phyloP scores from a whole-genome alignment of 805 yeast species.

The Tetrapisispora pingtungensis region DNA sequence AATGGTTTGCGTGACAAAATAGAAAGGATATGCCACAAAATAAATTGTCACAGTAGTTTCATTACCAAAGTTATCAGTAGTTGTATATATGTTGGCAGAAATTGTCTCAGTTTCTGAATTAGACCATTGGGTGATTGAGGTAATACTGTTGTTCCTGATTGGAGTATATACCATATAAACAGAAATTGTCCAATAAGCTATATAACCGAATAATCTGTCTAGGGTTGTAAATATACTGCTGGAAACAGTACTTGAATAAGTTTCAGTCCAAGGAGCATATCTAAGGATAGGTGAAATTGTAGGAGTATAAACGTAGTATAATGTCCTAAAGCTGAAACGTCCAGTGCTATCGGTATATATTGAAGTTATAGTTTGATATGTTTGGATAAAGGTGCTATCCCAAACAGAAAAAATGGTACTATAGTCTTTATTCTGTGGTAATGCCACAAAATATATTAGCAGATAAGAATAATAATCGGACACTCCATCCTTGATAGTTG shows the following conservation, averaged over 20 bases:
- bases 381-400: neutral
- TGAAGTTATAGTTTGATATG: neutral
- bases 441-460: conserved; percentile 5
- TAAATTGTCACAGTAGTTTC: conserved; percentile 1
- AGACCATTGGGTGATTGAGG: neutral
- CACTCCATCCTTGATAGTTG: neutral
- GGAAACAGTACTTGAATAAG: neutral
- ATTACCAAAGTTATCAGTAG: neutral
- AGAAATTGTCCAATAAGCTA: neutral
- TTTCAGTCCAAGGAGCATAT: neutral
- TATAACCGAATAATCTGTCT: neutral
- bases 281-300: neutral
- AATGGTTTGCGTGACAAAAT: neutral
- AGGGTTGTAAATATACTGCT: neutral
- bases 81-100: neutral
- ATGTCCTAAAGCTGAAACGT: neutral
- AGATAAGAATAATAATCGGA: neutral
- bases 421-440: neutral
- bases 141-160: too few relatives aligned
- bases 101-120: neutral
- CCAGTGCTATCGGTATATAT: neutral
- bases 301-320: neutral
- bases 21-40: neutral
- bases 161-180: neutral
- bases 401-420: neutral